phyloP scores from a whole-genome alignment of 257 asterid genomes.

The Leonotis leonurus region DNA sequence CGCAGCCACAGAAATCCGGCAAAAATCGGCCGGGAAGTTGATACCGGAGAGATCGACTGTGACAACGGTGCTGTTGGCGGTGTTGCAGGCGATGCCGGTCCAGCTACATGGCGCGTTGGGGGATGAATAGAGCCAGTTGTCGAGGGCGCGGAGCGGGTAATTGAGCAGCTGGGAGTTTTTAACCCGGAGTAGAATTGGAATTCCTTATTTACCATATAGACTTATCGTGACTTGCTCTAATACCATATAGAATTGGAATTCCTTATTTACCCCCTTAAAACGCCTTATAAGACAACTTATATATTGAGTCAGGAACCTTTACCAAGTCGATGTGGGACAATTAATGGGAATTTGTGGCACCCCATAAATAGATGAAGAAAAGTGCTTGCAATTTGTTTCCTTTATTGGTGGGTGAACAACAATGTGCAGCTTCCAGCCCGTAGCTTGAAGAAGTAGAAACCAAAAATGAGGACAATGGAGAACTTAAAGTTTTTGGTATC shows the following conservation, averaged over 20 bases:
- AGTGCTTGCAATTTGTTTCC: constrained; percentile 43
- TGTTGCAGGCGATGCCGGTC: constrained; percentile 49
- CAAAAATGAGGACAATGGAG: constrained; percentile 93
- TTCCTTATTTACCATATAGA: too few relatives aligned
- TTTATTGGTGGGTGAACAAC: constrained; percentile 94
- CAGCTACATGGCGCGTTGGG: constrained; percentile 56
- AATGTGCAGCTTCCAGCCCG: constrained; percentile 75
- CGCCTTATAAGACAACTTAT: too few relatives aligned
- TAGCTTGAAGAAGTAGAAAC: constrained; percentile 90
- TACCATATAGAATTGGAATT: too few relatives aligned
- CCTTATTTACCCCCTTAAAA: too few relatives aligned
- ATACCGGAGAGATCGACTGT: constrained; percentile 35
- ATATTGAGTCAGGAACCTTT: too few relatives aligned
- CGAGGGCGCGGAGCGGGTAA: constrained; percentile 35
- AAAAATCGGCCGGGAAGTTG: constrained; percentile 56
- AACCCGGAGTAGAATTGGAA: constrained; percentile 44
- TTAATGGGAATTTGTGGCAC: constrained; percentile 42
- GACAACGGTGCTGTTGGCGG: constrained; percentile 28
- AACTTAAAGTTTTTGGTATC: constrained; percentile 87
- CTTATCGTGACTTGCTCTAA: too few relatives aligned
- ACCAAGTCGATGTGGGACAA: constrained; percentile 64
- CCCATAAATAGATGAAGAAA: constrained; percentile 18
- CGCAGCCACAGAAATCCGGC: constrained; percentile 50
- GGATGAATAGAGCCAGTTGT: constrained; percentile 39
- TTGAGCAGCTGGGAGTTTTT: constrained; percentile 39